phyloP scores from a whole-genome alignment of 2,329 filamentous ascomycete species.

The Calonectria henricotiae region DNA sequence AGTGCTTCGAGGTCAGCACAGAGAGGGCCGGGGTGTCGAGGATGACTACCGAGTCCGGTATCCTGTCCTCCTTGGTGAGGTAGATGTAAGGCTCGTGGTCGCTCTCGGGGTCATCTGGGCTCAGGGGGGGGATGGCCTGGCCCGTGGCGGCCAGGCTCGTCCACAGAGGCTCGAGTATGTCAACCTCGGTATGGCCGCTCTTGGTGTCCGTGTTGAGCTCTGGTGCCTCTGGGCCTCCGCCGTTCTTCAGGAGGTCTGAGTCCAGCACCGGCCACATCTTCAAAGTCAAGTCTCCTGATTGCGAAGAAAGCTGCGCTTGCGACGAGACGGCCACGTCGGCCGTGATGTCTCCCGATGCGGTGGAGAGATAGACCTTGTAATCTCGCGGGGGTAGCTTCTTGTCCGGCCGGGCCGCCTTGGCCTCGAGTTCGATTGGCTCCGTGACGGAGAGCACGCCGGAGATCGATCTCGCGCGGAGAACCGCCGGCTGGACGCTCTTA shows the following conservation, averaged over 20 bases:
- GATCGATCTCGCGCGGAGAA: slow-evolving; percentile 60
- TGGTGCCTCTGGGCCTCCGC: slow-evolving; percentile 42
- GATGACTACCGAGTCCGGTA: slow-evolving; percentile 18
- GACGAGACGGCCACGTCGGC: slow-evolving; percentile 62
- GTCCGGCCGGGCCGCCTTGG: slow-evolving; percentile 41
- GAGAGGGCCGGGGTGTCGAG: slow-evolving; percentile 50
- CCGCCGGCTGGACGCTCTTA: slow-evolving; percentile 58
- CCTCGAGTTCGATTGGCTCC: slow-evolving; percentile 59
- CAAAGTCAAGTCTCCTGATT: slow-evolving; percentile 62
- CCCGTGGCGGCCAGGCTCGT: slow-evolving; percentile 45
- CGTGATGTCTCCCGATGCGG: slow-evolving; percentile 63
- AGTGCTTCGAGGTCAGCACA: slow-evolving; percentile 62
- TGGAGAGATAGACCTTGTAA: slow-evolving; percentile 64
- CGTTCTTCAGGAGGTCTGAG: slow-evolving; percentile 38
- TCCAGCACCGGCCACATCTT: slow-evolving; percentile 64
- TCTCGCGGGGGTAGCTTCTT: slow-evolving; percentile 63
- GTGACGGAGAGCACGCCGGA: slow-evolving; percentile 63
- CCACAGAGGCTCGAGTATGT: slow-evolving; percentile 65
- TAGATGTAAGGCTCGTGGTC: slow-evolving; percentile 46
- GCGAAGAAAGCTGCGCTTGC: slow-evolving; percentile 57
- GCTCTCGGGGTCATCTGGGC: slow-evolving; percentile 40
- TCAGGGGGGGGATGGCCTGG: slow-evolving; percentile 32
- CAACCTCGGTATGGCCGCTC: slow-evolving; percentile 62
- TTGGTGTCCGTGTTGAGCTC: slow-evolving; percentile 62
- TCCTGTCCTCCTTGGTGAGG: slow-evolving; percentile 25